phyloP scores from a whole-genome alignment of 768 basidiomycete genomes.

The Trametes villosa region DNA sequence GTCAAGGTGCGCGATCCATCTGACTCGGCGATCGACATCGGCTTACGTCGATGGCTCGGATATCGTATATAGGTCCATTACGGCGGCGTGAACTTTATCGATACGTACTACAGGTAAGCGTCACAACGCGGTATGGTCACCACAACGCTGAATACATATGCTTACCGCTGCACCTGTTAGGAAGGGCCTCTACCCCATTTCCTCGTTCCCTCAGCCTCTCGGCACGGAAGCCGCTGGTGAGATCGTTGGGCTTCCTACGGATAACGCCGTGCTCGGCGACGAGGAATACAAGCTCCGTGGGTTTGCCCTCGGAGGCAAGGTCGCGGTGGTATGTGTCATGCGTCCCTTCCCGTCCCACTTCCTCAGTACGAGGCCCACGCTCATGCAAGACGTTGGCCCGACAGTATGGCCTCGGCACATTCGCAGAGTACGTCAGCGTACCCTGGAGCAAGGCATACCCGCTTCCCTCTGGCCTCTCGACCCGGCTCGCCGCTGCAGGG shows the following conservation, averaged over 20 bases:
- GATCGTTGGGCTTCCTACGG: slow-evolving; percentile 75
- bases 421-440: slow-evolving; percentile 72
- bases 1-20: slow-evolving; percentile 41
- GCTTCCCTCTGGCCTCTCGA: slow-evolving; percentile 62
- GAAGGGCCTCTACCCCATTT: slow-evolving; percentile 64
- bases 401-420: slow-evolving; percentile 42
- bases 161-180: slow-evolving; percentile 34
- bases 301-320: slow-evolving; percentile 67
- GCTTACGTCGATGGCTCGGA: background rate
- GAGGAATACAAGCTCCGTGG: slow-evolving; percentile 65
- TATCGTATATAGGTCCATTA: slow-evolving; percentile 61
- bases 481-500: slow-evolving; percentile 63
- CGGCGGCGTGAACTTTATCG: slow-evolving; percentile 86
- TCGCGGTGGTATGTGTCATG: slow-evolving; percentile 55
- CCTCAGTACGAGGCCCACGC: background rate
- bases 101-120: slow-evolving; percentile 75
- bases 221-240: slow-evolving; percentile 82
- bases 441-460: slow-evolving; percentile 63
- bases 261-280: slow-evolving; percentile 59
- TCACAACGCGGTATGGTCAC: background rate
- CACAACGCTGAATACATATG: background rate
- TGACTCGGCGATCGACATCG: background rate
- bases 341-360: background rate
- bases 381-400: background rate
- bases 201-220: slow-evolving; percentile 63